Evolutionary conservation across 306 rosid genomes (phyloP).

Genomic region (Lathyrus tuberosus): DNA sequence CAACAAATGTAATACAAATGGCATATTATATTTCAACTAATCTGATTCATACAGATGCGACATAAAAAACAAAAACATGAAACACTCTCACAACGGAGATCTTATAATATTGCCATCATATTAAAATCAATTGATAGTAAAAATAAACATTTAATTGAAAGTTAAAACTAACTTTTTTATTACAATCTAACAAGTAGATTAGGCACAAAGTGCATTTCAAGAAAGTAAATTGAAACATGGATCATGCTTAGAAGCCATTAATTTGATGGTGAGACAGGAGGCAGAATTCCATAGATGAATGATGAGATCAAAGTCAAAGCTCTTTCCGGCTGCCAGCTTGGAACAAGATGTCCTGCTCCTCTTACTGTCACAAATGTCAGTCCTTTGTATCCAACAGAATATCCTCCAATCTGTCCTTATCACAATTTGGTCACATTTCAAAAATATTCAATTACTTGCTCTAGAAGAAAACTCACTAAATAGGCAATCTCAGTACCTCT

Average conservation of each 20-base stretch:
- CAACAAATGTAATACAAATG: too few species aligned
- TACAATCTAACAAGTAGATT: not conserved
- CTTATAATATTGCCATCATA: too few species aligned
- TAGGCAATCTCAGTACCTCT: slow-evolving; percentile 44
- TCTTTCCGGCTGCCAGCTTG: slow-evolving; percentile 66
- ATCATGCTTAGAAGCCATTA: slow-evolving; percentile 1
- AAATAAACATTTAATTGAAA: not conserved
- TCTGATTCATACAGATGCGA: too few species aligned
- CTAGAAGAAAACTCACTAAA: not conserved
- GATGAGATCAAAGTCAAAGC: slow-evolving; percentile 55
- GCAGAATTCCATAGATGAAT: slow-evolving; percentile 47
- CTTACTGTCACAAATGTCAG: slow-evolving; percentile 54
- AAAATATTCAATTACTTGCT: not conserved
- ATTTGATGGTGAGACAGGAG: slow-evolving; percentile 42
- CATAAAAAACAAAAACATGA: too few species aligned
- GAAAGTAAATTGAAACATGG: not conserved
- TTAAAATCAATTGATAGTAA: too few species aligned
- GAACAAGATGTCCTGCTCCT: slow-evolving; percentile 67
- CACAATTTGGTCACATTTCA: not conserved
- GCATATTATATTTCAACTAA: too few species aligned
- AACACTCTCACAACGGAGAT: too few species aligned
- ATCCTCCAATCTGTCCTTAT: slow-evolving; percentile 57
- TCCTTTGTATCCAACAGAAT: slow-evolving; percentile 55
- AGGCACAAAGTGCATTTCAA: slow-evolving; percentile 15
- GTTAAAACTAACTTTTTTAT: not conserved